phyloP scores from a whole-genome alignment of 78 protist genomes.

The Guillardia theta region DNA sequence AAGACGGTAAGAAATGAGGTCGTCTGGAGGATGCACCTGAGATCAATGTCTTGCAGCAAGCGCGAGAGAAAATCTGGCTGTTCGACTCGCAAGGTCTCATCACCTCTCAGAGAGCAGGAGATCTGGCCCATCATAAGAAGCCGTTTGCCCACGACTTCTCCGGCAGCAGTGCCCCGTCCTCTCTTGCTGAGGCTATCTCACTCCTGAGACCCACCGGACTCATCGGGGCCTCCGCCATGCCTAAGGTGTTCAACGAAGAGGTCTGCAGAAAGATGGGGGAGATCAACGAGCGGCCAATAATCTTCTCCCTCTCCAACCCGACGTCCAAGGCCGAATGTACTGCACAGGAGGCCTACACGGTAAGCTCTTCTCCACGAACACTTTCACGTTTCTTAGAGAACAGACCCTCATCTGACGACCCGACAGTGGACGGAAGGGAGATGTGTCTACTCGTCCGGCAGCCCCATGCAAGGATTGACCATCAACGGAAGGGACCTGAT shows the following conservation, averaged over 20 bases:
- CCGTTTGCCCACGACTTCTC: conserved; percentile 19
- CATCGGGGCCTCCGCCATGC: conserved; percentile 83
- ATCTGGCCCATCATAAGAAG: conserved; percentile 35
- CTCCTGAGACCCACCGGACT: conserved; percentile 83
- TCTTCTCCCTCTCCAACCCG: conserved; percentile 87
- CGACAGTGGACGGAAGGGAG: conserved; percentile 24
- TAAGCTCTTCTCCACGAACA: too few relatives aligned
- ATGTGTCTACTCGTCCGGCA: conserved; percentile 46
- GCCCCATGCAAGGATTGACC: conserved; percentile 10
- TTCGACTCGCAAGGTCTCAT: conserved; percentile 56
- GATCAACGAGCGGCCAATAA: conserved; percentile 76
- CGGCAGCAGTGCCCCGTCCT: background rate
- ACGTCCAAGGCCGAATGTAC: conserved; percentile 92
- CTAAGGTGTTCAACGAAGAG: conserved; percentile 78
- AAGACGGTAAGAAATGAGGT: too few relatives aligned
- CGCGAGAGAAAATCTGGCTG: conserved; percentile 46
- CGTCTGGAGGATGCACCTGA: too few relatives aligned
- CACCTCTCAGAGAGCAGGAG: background rate
- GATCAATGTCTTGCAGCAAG: conserved; percentile 35
- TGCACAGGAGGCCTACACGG: conserved; percentile 77
- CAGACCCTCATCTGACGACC: too few relatives aligned
- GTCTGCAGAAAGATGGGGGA: conserved; percentile 54
- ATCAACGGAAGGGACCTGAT: background rate
- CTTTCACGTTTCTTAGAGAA: too few relatives aligned
- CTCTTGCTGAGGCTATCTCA: conserved; percentile 59